Percentiles rank a stretch among this genome's conserved stretches.
Conservation (phyloP, 2,329 filamentous ascomycete genomes). For the Pseudophaeomoniella oleicola region DNA sequence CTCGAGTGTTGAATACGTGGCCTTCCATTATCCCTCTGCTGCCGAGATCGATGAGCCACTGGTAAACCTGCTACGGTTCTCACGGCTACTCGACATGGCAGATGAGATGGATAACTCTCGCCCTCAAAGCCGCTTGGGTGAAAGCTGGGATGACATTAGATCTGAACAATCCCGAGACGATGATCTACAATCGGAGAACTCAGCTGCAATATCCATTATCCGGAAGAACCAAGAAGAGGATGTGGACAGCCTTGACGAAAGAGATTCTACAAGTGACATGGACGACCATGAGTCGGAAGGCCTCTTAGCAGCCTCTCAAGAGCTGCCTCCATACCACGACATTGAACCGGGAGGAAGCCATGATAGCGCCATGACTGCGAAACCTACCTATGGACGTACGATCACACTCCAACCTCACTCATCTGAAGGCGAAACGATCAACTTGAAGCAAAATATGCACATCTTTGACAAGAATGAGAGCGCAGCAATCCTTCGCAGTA, state of each 20-base stretch:
- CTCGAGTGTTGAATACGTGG: background rate
- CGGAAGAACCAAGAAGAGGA: slow-evolving; percentile 27
- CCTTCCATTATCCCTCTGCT: slow-evolving; percentile 1
- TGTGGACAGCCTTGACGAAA: slow-evolving; percentile 27
- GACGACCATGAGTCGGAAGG: slow-evolving; percentile 18
- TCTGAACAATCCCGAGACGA: slow-evolving; percentile 30
- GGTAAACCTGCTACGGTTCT: background rate
- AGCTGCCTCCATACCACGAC: background rate
- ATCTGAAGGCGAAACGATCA: slow-evolving; percentile 21
- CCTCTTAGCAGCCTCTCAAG: slow-evolving; percentile 3
- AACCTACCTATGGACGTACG: slow-evolving; percentile 18
- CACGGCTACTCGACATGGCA: slow-evolving; percentile 1
- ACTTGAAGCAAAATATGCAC: slow-evolving; percentile 26
- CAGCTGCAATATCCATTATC: slow-evolving; percentile 27
- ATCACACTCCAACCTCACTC: slow-evolving; percentile 26
- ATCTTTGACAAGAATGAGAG: slow-evolving; percentile 19
- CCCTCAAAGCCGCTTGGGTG: slow-evolving; percentile 20
- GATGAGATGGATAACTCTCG: slow-evolving; percentile 11
- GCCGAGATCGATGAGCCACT: background rate
- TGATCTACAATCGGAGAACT: slow-evolving; percentile 27
- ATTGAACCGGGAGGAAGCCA: slow-evolving; percentile 10
- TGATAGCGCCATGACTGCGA: slow-evolving; percentile 21
- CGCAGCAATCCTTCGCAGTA: slow-evolving; percentile 3
- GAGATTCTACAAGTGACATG: slow-evolving; percentile 21
- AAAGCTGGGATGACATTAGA: slow-evolving; percentile 31